Evolutionary conservation across 768 basidiomycete genomes (phyloP).

Genomic region (Leccinum obscurum): DNA sequence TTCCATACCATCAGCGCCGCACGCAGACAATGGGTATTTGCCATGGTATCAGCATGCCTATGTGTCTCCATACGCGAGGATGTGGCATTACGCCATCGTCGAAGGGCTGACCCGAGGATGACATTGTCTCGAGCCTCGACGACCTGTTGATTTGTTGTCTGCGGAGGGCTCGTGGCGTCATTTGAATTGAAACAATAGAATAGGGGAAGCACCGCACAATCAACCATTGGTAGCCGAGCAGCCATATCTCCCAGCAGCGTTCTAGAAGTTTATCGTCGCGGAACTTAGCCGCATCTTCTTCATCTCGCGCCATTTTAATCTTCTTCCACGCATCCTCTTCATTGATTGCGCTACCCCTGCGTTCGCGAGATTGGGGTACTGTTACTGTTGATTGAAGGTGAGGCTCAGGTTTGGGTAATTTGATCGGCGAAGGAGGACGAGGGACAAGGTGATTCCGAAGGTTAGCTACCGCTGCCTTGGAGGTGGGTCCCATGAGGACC

Average conservation of each 20-base stretch:
- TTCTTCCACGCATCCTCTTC: conserved; percentile 80
- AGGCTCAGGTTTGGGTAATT: conserved; percentile 28
- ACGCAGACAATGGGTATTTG: conserved; percentile 46
- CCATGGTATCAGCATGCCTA: conserved; percentile 43
- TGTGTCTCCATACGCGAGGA: conserved; percentile 39
- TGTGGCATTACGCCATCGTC: conserved; percentile 57
- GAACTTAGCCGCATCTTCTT: conserved; percentile 70
- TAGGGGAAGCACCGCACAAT: conserved; percentile 47
- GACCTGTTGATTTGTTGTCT: conserved; percentile 77
- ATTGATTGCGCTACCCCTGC: conserved; percentile 53
- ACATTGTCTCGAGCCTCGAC: conserved; percentile 66
- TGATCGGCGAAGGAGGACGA: conserved; percentile 32
- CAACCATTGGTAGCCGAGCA: conserved; percentile 69
- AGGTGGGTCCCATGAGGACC: conserved; percentile 29
- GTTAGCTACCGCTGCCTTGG: conserved; percentile 14
- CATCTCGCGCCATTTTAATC: conserved; percentile 67
- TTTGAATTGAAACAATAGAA: conserved; percentile 15
- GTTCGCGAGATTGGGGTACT: conserved; percentile 34
- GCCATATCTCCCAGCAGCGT: conserved; percentile 78
- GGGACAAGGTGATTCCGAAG: conserved; percentile 14
- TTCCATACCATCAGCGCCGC: conserved; percentile 54
- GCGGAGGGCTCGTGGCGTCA: conserved; percentile 11
- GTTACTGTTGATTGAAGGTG: conserved; percentile 15
- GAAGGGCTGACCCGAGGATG: conserved; percentile 55
- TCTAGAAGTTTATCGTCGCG: conserved; percentile 61